Conservation (phyloP, 192 early-diverging fungal species). For the Endogone sp. region DNA sequence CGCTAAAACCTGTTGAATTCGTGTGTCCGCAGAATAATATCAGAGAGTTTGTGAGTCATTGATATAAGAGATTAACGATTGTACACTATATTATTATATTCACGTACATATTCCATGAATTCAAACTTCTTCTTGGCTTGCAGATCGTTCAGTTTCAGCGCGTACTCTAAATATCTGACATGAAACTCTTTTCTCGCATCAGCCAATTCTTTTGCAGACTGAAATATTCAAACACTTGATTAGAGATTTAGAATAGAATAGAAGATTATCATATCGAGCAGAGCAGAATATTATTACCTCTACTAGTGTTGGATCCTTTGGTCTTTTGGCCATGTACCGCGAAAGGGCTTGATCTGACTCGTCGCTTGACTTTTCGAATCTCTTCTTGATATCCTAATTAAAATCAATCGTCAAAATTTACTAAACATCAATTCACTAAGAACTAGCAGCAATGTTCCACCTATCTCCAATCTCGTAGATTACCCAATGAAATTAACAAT, state of each 20-base stretch:
- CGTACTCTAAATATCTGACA: conserved; percentile 57
- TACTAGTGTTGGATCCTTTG: conserved; percentile 52
- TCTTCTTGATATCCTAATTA: conserved; percentile 52
- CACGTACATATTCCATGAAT: conserved; percentile 60
- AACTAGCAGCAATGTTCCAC: too few species aligned
- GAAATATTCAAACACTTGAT: conserved; percentile 2
- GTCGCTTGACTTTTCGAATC: conserved; percentile 59
- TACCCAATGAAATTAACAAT: too few species aligned
- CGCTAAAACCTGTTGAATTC: conserved; percentile 55
- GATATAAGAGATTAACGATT: too few species aligned
- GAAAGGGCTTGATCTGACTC: conserved; percentile 52
- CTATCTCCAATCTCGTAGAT: too few species aligned
- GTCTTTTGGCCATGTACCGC: conserved; percentile 57
- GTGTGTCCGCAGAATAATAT: too few species aligned
- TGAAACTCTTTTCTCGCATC: conserved; percentile 60
- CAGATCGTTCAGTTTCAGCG: conserved; percentile 67
- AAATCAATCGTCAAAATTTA: too few species aligned
- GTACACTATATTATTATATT: background rate
- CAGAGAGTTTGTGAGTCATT: too few species aligned
- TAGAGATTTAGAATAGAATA: conserved; percentile 6
- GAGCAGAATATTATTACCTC: conserved; percentile 36
- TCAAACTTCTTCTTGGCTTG: conserved; percentile 75
- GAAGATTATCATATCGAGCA: conserved; percentile 16
- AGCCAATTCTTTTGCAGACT: conserved; percentile 55
- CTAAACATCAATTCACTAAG: too few species aligned